Conservation (phyloP, 495 filamentous ascomycete genomes). For the Evernia prunastri region DNA sequence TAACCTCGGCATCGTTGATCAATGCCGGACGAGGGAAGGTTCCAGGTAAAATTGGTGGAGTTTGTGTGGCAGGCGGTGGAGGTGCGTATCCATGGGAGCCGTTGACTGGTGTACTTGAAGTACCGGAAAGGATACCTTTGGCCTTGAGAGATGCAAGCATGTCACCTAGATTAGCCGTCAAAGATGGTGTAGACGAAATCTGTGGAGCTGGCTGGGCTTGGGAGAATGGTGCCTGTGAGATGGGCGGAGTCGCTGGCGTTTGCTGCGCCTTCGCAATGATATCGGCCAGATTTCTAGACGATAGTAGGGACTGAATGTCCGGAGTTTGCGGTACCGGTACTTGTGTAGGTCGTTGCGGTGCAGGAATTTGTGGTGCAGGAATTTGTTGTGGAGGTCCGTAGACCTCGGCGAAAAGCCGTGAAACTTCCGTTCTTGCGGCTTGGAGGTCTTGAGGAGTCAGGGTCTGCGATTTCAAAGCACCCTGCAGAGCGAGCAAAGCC, state of each 20-base stretch:
- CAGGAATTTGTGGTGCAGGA: conserved; percentile 26
- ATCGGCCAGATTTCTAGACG: conserved; percentile 43
- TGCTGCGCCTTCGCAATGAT: conserved; percentile 44
- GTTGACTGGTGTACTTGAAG: conserved; percentile 26
- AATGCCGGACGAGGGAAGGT: conserved; percentile 15
- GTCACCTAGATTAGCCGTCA: conserved; percentile 36
- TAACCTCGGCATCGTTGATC: conserved; percentile 58
- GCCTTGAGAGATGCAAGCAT: conserved; percentile 43
- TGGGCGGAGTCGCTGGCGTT: conserved; percentile 24
- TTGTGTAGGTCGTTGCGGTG: conserved; percentile 30
- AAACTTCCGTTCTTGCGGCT: conserved; percentile 71
- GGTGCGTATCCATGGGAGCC: conserved; percentile 25
- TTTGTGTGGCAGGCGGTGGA: conserved; percentile 25
- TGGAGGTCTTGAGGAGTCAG: conserved; percentile 74
- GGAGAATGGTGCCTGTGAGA: conserved; percentile 11
- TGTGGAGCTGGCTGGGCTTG: conserved; percentile 8
- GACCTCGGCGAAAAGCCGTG: conserved; percentile 47
- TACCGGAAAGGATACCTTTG: conserved; percentile 42
- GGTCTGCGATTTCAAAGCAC: conserved; percentile 68
- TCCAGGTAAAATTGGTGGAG: conserved; percentile 25
- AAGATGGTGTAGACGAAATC: conserved; percentile 34
- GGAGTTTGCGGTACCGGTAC: conserved; percentile 35
- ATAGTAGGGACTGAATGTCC: conserved; percentile 40
- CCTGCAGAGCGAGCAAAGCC: conserved; percentile 80
- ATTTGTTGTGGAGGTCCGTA: conserved; percentile 24